Percentiles rank a stretch among this genome's conserved stretches.
phyloP scores from a whole-genome alignment of 2,329 filamentous ascomycete species.

The Exophiala oligosperma region DNA sequence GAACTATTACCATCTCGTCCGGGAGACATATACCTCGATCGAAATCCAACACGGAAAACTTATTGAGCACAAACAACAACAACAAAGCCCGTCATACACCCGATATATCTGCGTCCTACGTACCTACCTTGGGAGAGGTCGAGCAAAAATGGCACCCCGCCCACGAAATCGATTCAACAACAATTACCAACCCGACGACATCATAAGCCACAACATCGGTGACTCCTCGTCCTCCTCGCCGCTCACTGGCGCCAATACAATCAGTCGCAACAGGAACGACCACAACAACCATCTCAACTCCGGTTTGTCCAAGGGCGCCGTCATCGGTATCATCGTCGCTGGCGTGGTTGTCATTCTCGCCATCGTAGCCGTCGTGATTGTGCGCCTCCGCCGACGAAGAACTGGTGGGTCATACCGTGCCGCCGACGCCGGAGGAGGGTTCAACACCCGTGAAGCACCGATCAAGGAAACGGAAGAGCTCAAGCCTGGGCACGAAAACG shows the following conservation, averaged over 20 bases:
- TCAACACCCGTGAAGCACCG: constrained; percentile 3
- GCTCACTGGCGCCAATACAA: neutral
- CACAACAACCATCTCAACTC: neutral
- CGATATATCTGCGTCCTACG: too few species aligned
- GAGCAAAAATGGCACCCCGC: neutral
- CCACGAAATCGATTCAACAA: constrained; percentile 2
- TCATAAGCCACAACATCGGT: too few species aligned
- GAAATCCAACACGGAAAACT: too few species aligned
- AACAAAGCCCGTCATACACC: too few species aligned
- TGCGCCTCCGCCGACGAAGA: neutral
- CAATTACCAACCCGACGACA: too few species aligned
- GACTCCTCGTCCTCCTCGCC: too few species aligned
- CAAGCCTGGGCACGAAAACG: neutral
- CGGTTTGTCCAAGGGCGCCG: constrained; percentile 1
- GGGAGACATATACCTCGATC: too few species aligned
- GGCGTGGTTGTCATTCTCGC: neutral
- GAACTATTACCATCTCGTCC: too few species aligned
- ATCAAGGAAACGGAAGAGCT: constrained; percentile 1
- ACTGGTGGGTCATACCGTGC: neutral
- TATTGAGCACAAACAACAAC: too few species aligned
- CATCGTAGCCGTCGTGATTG: neutral
- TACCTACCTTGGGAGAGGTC: neutral
- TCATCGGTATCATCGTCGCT: constrained; percentile 5
- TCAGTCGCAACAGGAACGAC: neutral
- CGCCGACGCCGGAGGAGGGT: neutral